A percentile compares a stretch with the other conserved stretches of the same genome.
Conservation (phyloP, 2,329 filamentous ascomycete genomes). For the Pestalotiopsis sp. region DNA sequence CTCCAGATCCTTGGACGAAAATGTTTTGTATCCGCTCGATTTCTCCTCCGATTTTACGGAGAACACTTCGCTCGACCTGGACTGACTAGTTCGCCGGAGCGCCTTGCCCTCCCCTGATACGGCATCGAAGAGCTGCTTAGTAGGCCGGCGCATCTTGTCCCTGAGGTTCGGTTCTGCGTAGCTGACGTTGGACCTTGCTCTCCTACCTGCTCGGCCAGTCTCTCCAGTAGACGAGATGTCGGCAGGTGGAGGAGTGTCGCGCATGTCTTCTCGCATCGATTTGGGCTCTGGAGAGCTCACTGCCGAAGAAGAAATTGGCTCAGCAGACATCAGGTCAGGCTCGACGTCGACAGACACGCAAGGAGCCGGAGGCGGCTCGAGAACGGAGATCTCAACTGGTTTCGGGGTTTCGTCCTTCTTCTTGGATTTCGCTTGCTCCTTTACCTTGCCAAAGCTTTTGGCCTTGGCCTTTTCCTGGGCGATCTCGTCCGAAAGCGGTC, state of each 20-base stretch:
- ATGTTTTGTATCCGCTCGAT: constrained; percentile 35
- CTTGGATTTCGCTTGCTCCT: constrained; percentile 20
- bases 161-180: constrained; percentile 82
- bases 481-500: constrained; percentile 36
- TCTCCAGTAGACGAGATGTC: constrained; percentile 60
- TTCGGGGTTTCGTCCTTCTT: constrained; percentile 25
- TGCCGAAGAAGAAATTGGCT: constrained; percentile 44
- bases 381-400: constrained; percentile 32
- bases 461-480: constrained; percentile 42
- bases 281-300: constrained; percentile 53
- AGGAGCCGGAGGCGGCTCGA: constrained; percentile 18
- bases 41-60: constrained; percentile 39
- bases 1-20: constrained; percentile 19
- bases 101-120: constrained; percentile 67
- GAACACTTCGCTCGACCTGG: constrained; percentile 32
- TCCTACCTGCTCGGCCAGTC: constrained; percentile 65
- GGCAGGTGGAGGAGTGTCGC: constrained; percentile 62
- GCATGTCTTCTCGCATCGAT: constrained; percentile 34
- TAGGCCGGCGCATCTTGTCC: constrained; percentile 82
- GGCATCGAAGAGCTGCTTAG: constrained; percentile 75
- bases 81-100: constrained; percentile 44
- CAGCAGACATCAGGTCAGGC: constrained; percentile 37
- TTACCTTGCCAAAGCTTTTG: constrained; percentile 21
- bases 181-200: constrained; percentile 70
- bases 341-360: constrained; percentile 29